Evolutionary conservation across 1,284 basidiomycete species (phyloP), one percentile per base, ranked within the genome.

Genomic region (Porogramme epimiltina): DNA sequence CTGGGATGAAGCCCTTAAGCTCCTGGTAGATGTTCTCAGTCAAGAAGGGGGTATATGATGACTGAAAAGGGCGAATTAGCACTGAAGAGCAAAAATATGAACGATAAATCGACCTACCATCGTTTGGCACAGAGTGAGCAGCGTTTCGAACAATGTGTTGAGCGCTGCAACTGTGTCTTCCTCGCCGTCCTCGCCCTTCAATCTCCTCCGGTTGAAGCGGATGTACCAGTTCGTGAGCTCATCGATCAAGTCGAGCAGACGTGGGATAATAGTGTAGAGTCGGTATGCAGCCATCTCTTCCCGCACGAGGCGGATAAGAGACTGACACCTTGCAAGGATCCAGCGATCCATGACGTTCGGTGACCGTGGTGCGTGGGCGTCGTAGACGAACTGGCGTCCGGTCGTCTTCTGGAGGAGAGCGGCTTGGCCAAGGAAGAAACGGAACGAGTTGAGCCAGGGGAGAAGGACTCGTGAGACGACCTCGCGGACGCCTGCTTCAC

Each of bases 191-290:
- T 97, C 93, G 42, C 97, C 97, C 80, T 99, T 99, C 54, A 99
- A 77, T 25, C 97, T 84, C 60, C 89, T 88, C 51, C 97, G 87
- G 74, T 99, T 99, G 80, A 99, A 99, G 48, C 97, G 94, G 66
- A 99, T 99, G 74, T 99, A 99, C 95, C 96, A 98, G 71, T 99
- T 99, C 42, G 97, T 99, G 54, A 99, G 79, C 72, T 99, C 97
- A 62, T 97, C 93, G 42, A 99, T 84, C 55, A 99, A 85, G 59
- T 93, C 91, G 51, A 98, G 79, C 48, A 99, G 77, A 25, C 93
- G 84, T n/a, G 95, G 94, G 55, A 98, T 93, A 73, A 99, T 93
- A 53, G 95, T 98, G 73, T 99, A 99, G n/a, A 99, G 81, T 51
- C 95, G 84, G 74, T 99, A 99, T 11, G 95, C 91, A 19, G 88